These are phyloP conservation scores for Carex littledalei DNA, from an alignment of 176 grass and related monocot species.

Conservation along the genomic window DNA sequence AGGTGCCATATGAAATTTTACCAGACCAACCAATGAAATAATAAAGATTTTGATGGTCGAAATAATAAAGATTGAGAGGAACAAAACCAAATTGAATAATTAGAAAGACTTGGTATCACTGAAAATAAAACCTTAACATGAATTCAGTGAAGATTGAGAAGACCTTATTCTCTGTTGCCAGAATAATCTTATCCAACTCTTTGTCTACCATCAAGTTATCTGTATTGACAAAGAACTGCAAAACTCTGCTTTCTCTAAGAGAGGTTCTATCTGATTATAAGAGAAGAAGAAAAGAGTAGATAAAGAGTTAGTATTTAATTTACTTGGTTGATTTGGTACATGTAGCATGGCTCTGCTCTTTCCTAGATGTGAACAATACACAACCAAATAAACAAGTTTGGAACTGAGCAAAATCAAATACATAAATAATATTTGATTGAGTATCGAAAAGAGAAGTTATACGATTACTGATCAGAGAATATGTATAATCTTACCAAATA, in stretches of 20 bases:
- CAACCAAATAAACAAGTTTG: neutral
- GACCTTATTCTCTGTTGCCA: neutral
- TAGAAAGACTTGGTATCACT: neutral
- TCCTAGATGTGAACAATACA: neutral
- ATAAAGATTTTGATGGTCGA: too few relatives aligned
- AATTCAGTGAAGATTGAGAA: slow-evolving; percentile 31
- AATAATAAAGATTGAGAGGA: neutral
- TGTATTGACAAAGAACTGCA: neutral
- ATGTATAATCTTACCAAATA: neutral
- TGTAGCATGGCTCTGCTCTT: neutral
- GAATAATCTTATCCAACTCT: neutral
- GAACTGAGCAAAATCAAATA: neutral
- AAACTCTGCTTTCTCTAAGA: neutral
- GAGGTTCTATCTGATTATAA: neutral
- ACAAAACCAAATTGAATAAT: neutral
- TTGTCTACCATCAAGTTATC: neutral
- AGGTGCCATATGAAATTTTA: neutral
- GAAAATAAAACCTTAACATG: slow-evolving; percentile 33
- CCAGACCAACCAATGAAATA: neutral
- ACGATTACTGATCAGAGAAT: neutral
- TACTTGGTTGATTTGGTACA: neutral
- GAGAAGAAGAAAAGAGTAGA: neutral
- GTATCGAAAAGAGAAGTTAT: neutral
- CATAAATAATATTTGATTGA: neutral
- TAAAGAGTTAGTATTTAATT: neutral